A percentile compares a stretch with the other conserved stretches of the same genome.
phyloP scores from a whole-genome alignment of 371 early-diverging fungal species.

The Dinochytrium kinnereticum region DNA sequence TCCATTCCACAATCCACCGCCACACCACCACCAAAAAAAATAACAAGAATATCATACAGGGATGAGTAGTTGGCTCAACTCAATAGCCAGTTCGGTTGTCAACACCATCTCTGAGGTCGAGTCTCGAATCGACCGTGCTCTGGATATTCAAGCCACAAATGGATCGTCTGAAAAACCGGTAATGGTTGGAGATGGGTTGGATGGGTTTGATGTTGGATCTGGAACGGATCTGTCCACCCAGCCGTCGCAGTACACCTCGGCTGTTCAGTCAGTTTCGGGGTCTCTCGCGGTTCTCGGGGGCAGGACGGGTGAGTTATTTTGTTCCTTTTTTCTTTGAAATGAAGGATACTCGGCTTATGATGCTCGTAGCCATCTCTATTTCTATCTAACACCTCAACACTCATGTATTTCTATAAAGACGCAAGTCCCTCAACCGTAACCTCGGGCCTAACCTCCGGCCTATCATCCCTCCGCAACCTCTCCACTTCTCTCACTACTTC shows the following conservation, averaged over 20 bases:
- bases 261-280: neutral
- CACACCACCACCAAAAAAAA: no score
- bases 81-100: neutral
- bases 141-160: conserved; percentile 58
- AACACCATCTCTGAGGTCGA: conserved; percentile 79
- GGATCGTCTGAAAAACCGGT: neutral
- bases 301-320: no score
- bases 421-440: neutral
- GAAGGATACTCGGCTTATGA: no score
- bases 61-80: conserved; percentile 18
- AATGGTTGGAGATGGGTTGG: neutral
- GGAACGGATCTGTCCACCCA: neutral
- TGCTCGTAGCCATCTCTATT: no score
- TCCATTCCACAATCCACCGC: no score
- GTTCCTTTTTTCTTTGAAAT: no score
- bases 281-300: neutral
- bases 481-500: conserved; percentile 25
- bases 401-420: neutral
- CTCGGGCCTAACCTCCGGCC: conserved; percentile 21
- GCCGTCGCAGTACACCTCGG: conserved; percentile 1
- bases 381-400: neutral
- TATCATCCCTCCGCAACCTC: conserved; percentile 14
- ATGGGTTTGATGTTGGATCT: neutral
- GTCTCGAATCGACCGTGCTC: conserved; percentile 77
- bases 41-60: no score